These are phyloP conservation scores for Miscanthus sacchariflorus DNA, from an alignment of 202 grass and related monocot species.

Conservation along the genomic window DNA sequence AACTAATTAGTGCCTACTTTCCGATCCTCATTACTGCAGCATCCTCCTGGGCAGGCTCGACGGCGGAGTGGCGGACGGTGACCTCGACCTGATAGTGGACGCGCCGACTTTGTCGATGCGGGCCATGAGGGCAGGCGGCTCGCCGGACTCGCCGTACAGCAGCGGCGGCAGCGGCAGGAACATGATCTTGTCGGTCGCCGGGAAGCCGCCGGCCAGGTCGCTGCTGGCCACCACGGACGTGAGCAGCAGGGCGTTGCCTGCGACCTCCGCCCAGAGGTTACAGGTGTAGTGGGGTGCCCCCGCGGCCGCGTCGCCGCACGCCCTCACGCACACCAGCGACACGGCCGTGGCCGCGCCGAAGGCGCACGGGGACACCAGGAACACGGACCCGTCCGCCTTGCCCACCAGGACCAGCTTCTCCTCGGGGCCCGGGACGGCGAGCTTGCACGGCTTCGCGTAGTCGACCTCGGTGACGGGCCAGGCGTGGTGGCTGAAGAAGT, in stretches of 20 bases:
- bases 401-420: neutral
- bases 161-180: constrained; percentile 7
- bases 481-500: neutral
- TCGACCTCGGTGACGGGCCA: neutral
- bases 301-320: constrained; percentile 12
- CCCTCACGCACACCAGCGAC: constrained; percentile 8
- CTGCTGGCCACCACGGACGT: constrained; percentile 1
- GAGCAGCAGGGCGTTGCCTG: neutral
- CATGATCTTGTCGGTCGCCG: neutral
- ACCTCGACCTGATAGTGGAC: neutral
- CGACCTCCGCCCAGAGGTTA: constrained; percentile 30
- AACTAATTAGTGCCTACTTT: neutral
- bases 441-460: neutral
- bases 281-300: neutral
- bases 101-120: neutral
- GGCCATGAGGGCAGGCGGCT: too few species aligned
- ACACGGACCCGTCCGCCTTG: neutral
- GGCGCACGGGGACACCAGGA: constrained; percentile 3
- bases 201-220: neutral
- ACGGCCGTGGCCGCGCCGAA: neutral
- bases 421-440: neutral
- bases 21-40: too few species aligned
- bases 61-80: neutral
- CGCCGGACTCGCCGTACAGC: too few species aligned
- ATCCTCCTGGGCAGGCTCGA: neutral